Evolutionary conservation across 805 yeast species (phyloP), one percentile per base, ranked within the genome.

Genomic region (Yarrowia divulgata): DNA sequence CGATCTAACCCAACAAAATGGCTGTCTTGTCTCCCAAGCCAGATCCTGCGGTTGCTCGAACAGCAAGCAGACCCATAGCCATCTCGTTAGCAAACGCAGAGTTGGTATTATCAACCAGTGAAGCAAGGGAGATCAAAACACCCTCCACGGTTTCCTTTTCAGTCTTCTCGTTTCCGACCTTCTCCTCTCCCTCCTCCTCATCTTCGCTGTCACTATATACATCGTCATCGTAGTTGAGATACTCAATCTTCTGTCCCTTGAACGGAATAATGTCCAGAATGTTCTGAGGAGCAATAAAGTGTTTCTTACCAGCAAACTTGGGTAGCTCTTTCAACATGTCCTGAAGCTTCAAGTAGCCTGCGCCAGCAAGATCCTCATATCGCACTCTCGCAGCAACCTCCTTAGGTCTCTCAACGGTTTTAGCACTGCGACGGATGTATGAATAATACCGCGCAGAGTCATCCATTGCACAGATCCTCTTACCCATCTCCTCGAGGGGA

Each of bases 21-120:
- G 52, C 52, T 4, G 66, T 60, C 14, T 45, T 45, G 14, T 60
- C 66, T 10, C 42, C 66, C 6, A 60, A 16, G 1, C 66, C 52
- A 2, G 66, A 18, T 1, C 66, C 66, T 3, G 37, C 42, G 5
- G 66, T 43, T 1, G 66, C 66, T 60, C 66, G 19, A 34, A 60
- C 13, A 8, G 52, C 50, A 13, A 60, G 42, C 16, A 60, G 16
- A 16, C 39, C 13, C 29, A 60, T 34, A 1, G 66, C 66, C 52
- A 60, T 60, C 34, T 60, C 66, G 18, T 60, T 60, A n/a, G 52
- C 66, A 60, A 60, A 43, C 2, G 32, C 42, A 7, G 52, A 60
- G 37, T 45, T 29, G 14, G 52, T 45, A 2, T 60, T 10, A 1
- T 60, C 66, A 8, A 45, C 35, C 34, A 60, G 16, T 0, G 66